Conservation (phyloP, 106 monocot genomes). For the Allium sativum region DNA sequence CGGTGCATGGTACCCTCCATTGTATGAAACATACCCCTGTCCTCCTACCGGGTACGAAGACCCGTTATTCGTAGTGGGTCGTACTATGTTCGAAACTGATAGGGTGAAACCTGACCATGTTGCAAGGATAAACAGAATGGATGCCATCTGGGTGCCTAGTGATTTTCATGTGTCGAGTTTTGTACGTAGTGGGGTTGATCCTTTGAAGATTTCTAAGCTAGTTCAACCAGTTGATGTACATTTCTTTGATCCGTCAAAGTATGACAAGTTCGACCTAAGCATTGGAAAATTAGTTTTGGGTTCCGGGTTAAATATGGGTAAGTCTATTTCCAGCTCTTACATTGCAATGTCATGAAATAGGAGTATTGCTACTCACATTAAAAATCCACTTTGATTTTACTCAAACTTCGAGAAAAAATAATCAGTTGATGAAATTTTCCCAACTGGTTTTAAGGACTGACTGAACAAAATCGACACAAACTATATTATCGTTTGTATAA, state of each 20-base stretch:
- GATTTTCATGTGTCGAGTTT: slow-evolving; percentile 42
- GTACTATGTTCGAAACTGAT: slow-evolving; percentile 76
- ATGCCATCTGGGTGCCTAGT: slow-evolving; percentile 53
- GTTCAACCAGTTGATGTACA: slow-evolving; percentile 46
- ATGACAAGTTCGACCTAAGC: slow-evolving; percentile 15
- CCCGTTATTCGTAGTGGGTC: slow-evolving; percentile 33
- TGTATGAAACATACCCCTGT: slow-evolving; percentile 45
- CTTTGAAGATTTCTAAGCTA: slow-evolving; percentile 32
- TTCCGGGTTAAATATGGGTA: not conserved
- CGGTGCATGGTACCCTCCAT: slow-evolving; percentile 53
- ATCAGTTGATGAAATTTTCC: no score
- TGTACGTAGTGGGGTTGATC: slow-evolving; percentile 34
- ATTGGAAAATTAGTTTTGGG: slow-evolving; percentile 7
- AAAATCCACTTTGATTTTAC: no score
- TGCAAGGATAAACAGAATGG: slow-evolving; percentile 44
- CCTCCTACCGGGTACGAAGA: slow-evolving; percentile 42
- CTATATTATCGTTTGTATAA: no score
- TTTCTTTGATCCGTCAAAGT: slow-evolving; percentile 51
- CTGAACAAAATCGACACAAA: no score
- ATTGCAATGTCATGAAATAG: no score
- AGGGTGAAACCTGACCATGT: slow-evolving; percentile 41
- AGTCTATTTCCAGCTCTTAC: no score
- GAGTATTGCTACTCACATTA: no score
- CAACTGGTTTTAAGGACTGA: no score
- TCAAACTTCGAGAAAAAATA: no score